phyloP scores from a whole-genome alignment of 2,329 filamentous ascomycete genomes.

The Aspergillus ochraceoroseus region DNA sequence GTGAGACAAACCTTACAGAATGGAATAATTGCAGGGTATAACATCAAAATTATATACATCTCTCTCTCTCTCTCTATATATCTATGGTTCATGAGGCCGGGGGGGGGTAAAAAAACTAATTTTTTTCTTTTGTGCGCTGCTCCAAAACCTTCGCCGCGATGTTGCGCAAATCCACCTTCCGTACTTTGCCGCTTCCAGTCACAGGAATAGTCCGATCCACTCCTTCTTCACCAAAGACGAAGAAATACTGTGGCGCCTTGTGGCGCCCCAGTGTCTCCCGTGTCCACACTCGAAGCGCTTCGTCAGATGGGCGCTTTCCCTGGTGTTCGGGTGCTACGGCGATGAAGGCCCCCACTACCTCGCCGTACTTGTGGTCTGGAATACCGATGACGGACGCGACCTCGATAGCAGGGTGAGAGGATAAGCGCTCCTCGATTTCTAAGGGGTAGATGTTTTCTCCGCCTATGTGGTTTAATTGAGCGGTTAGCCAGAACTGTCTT shows the following conservation, averaged over 20 bases:
- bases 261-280: conserved; percentile 58
- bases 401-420: conserved; percentile 57
- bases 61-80: no score
- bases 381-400: conserved; percentile 67
- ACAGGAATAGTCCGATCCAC: conserved; percentile 54
- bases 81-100: no score
- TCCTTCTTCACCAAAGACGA: conserved; percentile 64
- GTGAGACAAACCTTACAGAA: no score
- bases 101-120: no score
- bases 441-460: conserved; percentile 70
- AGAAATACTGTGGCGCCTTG: conserved; percentile 68
- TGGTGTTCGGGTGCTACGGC: conserved; percentile 27
- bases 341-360: conserved; percentile 64
- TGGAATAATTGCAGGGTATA: conserved; percentile 1
- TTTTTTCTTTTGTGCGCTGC: conserved; percentile 28
- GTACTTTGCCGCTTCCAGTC: conserved; percentile 68
- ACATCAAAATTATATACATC: conserved; percentile 5
- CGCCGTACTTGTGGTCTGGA: conserved; percentile 65
- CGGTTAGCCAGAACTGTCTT: conserved; percentile 1
- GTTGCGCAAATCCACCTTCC: conserved; percentile 55
- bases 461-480: conserved; percentile 40
- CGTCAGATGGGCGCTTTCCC: conserved; percentile 43
- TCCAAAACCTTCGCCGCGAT: conserved; percentile 40
- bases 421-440: conserved; percentile 69
- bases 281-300: conserved; percentile 60